Conservation (phyloP, 257 asterid genomes). For the Przewalskia tangutica region DNA sequence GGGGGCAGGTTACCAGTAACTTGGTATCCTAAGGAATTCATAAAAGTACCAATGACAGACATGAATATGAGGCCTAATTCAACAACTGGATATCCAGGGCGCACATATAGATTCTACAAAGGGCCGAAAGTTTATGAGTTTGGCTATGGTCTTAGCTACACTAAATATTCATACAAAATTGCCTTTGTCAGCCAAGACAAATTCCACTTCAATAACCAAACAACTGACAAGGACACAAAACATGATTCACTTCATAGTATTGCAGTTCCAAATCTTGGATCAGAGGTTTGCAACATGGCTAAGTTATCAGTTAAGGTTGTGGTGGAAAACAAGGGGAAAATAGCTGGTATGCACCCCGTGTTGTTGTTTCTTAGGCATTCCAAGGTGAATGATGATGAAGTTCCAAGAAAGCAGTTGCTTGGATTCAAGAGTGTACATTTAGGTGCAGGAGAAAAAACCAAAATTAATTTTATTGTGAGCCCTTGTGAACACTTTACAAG, state of each 20-base stretch:
- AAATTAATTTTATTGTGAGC: conserved; percentile 25
- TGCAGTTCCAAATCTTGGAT: conserved; percentile 25
- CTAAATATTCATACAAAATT: conserved; percentile 34
- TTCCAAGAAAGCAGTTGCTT: conserved; percentile 34
- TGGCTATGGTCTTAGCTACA: conserved; percentile 67
- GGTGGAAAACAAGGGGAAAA: conserved; percentile 33
- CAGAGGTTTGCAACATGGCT: conserved; percentile 17
- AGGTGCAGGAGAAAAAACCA: conserved; percentile 19
- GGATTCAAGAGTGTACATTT: conserved; percentile 40
- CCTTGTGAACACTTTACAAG: conserved; percentile 47
- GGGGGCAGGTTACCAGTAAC: conserved; percentile 67
- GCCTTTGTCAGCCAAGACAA: conserved; percentile 19
- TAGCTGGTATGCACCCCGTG: conserved; percentile 40
- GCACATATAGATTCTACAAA: conserved; percentile 60
- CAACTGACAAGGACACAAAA: neutral
- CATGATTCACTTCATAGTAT: neutral
- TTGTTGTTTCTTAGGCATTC: conserved; percentile 28
- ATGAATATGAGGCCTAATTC: conserved; percentile 70
- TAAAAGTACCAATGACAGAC: conserved; percentile 53
- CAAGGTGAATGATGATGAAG: conserved; percentile 11
- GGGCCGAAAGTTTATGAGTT: conserved; percentile 55
- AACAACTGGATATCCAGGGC: conserved; percentile 54
- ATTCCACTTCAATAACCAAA: conserved; percentile 10
- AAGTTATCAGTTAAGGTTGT: conserved; percentile 26
- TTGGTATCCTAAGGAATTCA: conserved; percentile 61